These are phyloP conservation scores for Ordospora pajunii DNA, from an alignment of 371 early-diverging fungal genomes.

Conservation along the genomic window DNA sequence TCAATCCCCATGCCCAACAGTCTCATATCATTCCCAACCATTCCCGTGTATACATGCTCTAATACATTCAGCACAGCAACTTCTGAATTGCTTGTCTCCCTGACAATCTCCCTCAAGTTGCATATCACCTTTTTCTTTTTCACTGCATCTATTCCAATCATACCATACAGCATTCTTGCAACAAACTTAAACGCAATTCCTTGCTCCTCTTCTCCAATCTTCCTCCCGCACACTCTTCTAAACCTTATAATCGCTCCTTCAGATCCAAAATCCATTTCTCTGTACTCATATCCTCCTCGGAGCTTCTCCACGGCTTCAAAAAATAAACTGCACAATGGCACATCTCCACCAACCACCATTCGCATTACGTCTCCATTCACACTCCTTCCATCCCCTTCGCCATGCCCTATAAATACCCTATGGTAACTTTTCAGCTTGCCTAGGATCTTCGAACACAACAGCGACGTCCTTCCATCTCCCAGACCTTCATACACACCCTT, in stretches of 20 bases:
- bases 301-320: not conserved
- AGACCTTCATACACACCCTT: not conserved
- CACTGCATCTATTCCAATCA: not conserved
- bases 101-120: not conserved
- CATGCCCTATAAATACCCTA: not conserved
- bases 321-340: not conserved
- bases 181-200: not conserved
- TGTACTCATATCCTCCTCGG: not conserved
- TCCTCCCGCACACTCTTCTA: not conserved
- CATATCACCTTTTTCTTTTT: not conserved
- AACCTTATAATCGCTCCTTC: not conserved
- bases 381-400: not conserved
- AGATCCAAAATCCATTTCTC: not conserved
- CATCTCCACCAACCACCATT: not conserved
- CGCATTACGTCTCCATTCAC: not conserved
- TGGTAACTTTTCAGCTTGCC: constrained; percentile 32
- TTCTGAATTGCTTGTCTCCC: not conserved
- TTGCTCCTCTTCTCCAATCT: not conserved
- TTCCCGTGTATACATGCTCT: not conserved
- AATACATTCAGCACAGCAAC: not conserved
- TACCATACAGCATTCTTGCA: not conserved
- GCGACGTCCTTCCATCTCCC: not conserved
- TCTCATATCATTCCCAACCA: not conserved
- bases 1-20: too few species aligned
- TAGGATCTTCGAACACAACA: constrained; percentile 6